Base-by-base conservation (phyloP, 805 yeast species). In the Saccharomycopsis sp. region DNA sequence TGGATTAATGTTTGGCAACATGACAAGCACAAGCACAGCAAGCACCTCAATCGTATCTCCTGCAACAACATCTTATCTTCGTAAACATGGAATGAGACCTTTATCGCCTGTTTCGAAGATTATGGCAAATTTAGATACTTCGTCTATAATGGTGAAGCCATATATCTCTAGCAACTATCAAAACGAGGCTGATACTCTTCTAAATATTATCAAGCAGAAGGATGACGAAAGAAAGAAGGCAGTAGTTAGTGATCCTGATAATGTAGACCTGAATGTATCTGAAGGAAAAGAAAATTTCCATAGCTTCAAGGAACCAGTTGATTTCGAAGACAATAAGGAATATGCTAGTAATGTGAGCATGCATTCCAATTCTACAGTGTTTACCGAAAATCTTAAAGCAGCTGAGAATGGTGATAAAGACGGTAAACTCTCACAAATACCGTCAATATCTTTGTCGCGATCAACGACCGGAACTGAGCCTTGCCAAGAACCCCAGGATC, bases 81-180 rank as follows among this genome's bases (percentile, higher is more conserved):
- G 19, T 17, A 44, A 44, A n/a, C 49, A 44, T 44, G 49, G 49
- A 44, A n/a, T 44, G 19, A 44, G 49, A 19, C 49, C 49, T 5
- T 44, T 44, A 44, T 44, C 49, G 22, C 49, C 49, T 44, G 49
- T 44, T 44, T 44, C 49, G 5, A 44, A 44, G 20, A 44, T 44
- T 19, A 44, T 19, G 19, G 12, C 49, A 5, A 44, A 44, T 19
- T 17, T 44, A 19, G 49, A 44, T 19, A 44, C 49, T 7, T 44
- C 49, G 5, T 44, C 49, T 3, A 44, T 44, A 44, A 44, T 44
- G 7, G 49, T 44, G 9, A 44, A 44, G 22, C 49, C 49, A 44
- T 44, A 44, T 44, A 17, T 19, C 12, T 17, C 49, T 17, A 17
- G 22, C 19, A n/a, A 44, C 22, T 29, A 29, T 12, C 38, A 29